Conservation (phyloP, 108 stramenopile genomes). For the Discostella stelligeroides region DNA sequence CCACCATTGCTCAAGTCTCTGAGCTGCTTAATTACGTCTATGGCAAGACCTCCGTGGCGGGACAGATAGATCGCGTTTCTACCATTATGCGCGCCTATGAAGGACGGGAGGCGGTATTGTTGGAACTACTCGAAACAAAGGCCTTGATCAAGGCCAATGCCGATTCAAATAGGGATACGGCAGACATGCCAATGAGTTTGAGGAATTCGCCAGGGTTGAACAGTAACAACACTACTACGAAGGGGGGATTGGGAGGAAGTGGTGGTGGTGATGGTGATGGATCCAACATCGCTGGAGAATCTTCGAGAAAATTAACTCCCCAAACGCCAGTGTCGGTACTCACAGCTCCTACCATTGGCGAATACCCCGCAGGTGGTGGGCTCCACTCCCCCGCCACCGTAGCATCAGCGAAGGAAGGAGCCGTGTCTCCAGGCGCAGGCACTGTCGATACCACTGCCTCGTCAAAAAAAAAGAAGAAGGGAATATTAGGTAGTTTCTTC, state of each 20-base stretch:
- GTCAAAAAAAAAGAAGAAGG: constrained; percentile 82
- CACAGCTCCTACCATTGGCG: constrained; percentile 31
- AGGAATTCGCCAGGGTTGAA: constrained; percentile 57
- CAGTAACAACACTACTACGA: constrained; percentile 18
- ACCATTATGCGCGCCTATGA: constrained; percentile 92
- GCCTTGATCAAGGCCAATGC: constrained; percentile 88
- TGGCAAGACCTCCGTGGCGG: constrained; percentile 88
- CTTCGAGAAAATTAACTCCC: constrained; percentile 27
- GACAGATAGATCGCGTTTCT: constrained; percentile 89
- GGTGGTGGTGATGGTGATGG: constrained; percentile 71
- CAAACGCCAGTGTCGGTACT: constrained; percentile 42
- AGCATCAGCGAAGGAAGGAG: constrained; percentile 25
- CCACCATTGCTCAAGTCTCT: constrained; percentile 90
- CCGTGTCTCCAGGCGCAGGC: constrained; percentile 26
- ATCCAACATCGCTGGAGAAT: constrained; percentile 49
- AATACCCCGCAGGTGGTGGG: constrained; percentile 26
- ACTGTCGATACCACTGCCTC: constrained; percentile 16
- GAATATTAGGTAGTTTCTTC: constrained; percentile 70
- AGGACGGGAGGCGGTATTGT: constrained; percentile 86
- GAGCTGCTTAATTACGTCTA: constrained; percentile 90
- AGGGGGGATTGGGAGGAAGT: constrained; percentile 17
- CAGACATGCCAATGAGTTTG: constrained; percentile 75
- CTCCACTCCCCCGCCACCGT: constrained; percentile 6
- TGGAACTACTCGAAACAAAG: constrained; percentile 88
- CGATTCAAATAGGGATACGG: constrained; percentile 68